Base-by-base conservation (phyloP, 2,329 filamentous ascomycete species). In the Endoconidiophora laricicola region DNA sequence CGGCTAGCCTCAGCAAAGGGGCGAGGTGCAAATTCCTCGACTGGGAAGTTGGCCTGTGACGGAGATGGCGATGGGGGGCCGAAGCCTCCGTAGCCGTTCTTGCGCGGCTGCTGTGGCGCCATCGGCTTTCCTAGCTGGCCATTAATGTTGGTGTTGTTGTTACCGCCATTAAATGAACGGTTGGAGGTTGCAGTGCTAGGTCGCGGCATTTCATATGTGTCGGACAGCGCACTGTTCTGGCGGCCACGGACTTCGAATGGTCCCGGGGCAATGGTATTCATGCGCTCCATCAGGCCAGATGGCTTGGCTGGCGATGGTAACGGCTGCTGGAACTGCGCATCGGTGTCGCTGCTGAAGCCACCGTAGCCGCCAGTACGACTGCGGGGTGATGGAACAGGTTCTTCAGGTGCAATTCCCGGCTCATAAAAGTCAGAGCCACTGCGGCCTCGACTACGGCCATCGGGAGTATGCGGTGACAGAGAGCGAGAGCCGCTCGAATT, bases 231-330 rank as follows among this genome's bases (percentile, higher is more conserved):
- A 55, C 58, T 49, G 58, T 56, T 43, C 52, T 3, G 63, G 59
- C 26, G 62, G 58, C 38, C 63, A 65, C 56, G 65, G 63, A 55
- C 61, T 55, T 78, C 76, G 57, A 85, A 83, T 0, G 81, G 80
- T 0, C 78, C 80, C 1, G 80, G 76, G 1, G 76, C 70, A 58
- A 84, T 80, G 6, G 67, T 72, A 56, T 83, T 74, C 70, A 84
- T 76, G 47, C 77, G 73, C 54, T 75, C 71, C 56, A 82, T 58
- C 24, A 85, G 58, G 37, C 59, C 67, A 4, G 61, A 56, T 44
- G 58, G 57, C 24, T 56, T 56, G 14, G 56, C 50, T 6, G 75
- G 73, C 54, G 69, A 78, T 18, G 67, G 61, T 3, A 71, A 66
- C 20, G 69, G 69, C 57, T 69, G 70, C 52, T 60, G 37, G 62